Evolutionary conservation across 2,329 filamentous ascomycete species (phyloP), one percentile per base, ranked within the genome.

Genomic region (Monilinia laxa): DNA sequence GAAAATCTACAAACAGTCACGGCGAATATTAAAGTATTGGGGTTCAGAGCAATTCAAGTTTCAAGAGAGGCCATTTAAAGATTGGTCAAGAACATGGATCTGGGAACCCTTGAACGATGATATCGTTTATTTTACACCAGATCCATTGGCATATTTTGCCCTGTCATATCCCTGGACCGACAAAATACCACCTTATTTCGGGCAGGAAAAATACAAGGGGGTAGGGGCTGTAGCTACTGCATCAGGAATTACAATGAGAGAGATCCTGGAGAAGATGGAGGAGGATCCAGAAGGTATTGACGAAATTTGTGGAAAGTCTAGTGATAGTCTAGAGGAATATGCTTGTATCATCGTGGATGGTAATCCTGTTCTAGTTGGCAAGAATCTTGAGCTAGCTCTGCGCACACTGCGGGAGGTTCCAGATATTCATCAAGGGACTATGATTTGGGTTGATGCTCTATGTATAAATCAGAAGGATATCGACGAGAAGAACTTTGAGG

Each of bases 401-500:
- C 51, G 51, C 5, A 52, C 51, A 28, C 11, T 28, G n/a, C 51
- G 51, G 51, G 51, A 52, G 18, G 28, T 52, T 2, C 51, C 51
- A 25, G 51, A 52, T 16, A 28, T 52, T 16, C 1, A 23, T 11
- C 28, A 14, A 16, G 51, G 23, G 10, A 52, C 51, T 0, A 28
- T 11, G 16, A 14, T 59, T 31, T 59, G 57, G 57, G 57, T 59
- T 16, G 57, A 59, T n/a, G 57, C 57, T 20, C 20, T 59, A 4
- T 59, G 57, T 18, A 49, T 59, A 5, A 31, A 59, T 31, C 57
- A 59, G 18, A 5, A 20, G 9, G 40, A 59, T 59, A 7, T 31
- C 4, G 9, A 25, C 0, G 57, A 59, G 38, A 59, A n/a, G 10
- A 47, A 28, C 16, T 20, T 31, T 20, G 38, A 59, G 18, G 57